Evolutionary conservation across 495 filamentous ascomycete species (phyloP), one percentile per base, ranked within the genome.

Genomic region (Trichodelitschia bisporula): DNA sequence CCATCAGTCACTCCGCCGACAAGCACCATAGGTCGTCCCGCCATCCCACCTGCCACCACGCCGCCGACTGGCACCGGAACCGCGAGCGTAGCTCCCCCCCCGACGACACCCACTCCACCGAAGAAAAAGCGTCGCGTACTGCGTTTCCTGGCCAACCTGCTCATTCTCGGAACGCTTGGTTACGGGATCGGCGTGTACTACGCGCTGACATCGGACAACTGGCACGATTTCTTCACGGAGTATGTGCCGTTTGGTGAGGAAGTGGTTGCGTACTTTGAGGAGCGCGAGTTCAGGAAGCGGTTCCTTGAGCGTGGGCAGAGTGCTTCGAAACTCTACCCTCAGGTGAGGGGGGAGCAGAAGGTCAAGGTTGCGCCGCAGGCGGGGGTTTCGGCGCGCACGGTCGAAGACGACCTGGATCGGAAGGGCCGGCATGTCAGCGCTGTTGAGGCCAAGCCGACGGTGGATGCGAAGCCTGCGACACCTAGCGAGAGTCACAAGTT

Each of bases 171-270:
- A 23, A 69, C 62, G 4, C 44, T 89, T 11, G 69, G 70, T 18
- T 97, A 91, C 37, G 83, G 66, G 34, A 80, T 78, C 35, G 78
- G 83, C 28, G 67, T 91, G 29, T 90, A 76, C 55, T 77, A 89
- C 45, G 86, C 86, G 15, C 62, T 90, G 36, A 68, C 82, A 51
- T 86, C 71, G 38, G 86, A 97, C 56, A 91, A 84, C 50, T 93
- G 93, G 61, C 89, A 97, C 48, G 86, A 97, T 46, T 92, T 95
- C 56, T 97, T 97, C 57, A 95, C 89, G 26, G 83, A 92, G 53
- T 97, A 86, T 50, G 53, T 97, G 4, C 86, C 86, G 2, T 91
- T 78, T 36, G 89, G 84, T 31, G 86, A 97, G 54, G 77, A 92
- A 40, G 71, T 71, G 11, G 86, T 97, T 16, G 66, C 89, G n/a